A percentile compares a stretch with the other conserved stretches of the same genome.
phyloP scores from a whole-genome alignment of 345 rosid genomes.

The Arabidopsis thaliana region TAIR10.1 NC_003071.7:7786501-7787000 shows the following conservation, averaged over 20 bases:
- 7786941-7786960: conserved; percentile 90
- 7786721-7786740: conserved; percentile 86
- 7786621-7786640: conserved; percentile 72
- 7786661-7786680: conserved; percentile 69
- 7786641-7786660: conserved; percentile 63
- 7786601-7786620: conserved; percentile 79
- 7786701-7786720: conserved; percentile 60
- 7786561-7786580: conserved; percentile 97
- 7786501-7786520: background rate
- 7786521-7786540: conserved; percentile 98
- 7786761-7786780: conserved; percentile 71
- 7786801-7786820: conserved; percentile 65
- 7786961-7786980: conserved; percentile 24
- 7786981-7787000: conserved; percentile 30
- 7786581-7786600: conserved; percentile 96
- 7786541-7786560: conserved; percentile 95
- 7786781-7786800: conserved; percentile 69
- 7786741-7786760: conserved; percentile 78
- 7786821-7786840: conserved; percentile 62
- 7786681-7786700: conserved; percentile 75
- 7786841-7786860: conserved; percentile 74
- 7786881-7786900: conserved; percentile 76
- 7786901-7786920: conserved; percentile 98
- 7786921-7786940: conserved; percentile 97
- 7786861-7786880: conserved; percentile 93